These are phyloP conservation scores for Paramecium octaurelia DNA, from an alignment of 73 alveolate species.

Conservation along the genomic window DNA sequence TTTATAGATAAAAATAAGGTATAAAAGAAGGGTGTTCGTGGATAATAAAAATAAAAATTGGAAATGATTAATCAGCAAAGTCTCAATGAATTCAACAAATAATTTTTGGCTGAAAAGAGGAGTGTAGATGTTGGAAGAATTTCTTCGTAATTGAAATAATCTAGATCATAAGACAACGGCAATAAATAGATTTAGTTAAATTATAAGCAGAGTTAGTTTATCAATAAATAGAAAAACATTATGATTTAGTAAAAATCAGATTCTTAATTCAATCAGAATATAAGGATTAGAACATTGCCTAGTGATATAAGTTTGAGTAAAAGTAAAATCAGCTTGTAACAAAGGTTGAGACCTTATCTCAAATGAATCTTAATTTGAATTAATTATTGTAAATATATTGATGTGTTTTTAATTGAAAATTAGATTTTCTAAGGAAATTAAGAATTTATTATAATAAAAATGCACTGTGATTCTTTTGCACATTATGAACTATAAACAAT, in stretches of 20 bases:
- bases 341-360: not conserved
- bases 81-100: not conserved
- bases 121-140: not conserved
- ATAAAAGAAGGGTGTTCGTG: not conserved
- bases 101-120: not conserved
- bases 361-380: not conserved
- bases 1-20: not conserved
- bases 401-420: not conserved
- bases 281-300: not conserved
- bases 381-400: not conserved
- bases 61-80: not conserved
- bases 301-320: not conserved
- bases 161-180: not conserved
- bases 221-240: not conserved
- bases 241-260: not conserved
- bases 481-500: constrained; percentile 19
- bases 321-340: not conserved
- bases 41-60: not conserved
- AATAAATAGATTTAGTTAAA: not conserved
- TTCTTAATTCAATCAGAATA: not conserved
- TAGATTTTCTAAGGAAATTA: not conserved
- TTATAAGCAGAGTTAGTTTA: not conserved
- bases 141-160: not conserved
- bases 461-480: constrained; percentile 11
- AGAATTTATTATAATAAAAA: not conserved